These are phyloP conservation scores for Umbilicus rupestris DNA, from an alignment of 164 flowering plant genomes.

Conservation along the genomic window DNA sequence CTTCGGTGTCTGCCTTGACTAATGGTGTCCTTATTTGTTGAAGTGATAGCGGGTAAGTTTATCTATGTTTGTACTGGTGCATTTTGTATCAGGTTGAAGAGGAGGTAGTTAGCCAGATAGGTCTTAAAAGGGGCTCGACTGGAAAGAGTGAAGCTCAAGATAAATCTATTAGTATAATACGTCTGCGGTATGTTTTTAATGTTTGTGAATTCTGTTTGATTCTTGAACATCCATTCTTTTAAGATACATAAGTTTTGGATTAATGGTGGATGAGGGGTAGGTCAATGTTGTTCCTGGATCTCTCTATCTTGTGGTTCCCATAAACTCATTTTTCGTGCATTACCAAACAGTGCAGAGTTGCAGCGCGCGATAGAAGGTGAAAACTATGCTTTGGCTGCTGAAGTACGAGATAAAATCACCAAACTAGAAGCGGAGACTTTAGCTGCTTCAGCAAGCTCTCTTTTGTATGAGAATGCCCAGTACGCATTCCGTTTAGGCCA, in stretches of 20 bases:
- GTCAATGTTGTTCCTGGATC: not conserved
- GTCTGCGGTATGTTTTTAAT: constrained; percentile 52
- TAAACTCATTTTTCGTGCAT: constrained; percentile 3
- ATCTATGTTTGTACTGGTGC: not conserved
- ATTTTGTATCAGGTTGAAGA: constrained; percentile 58
- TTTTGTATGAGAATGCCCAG: constrained; percentile 56
- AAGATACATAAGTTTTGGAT: not conserved
- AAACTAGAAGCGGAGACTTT: constrained; percentile 75
- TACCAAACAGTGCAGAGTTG: constrained; percentile 63
- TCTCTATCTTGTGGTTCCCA: not conserved
- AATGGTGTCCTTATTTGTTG: not conserved
- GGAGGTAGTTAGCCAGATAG: constrained; percentile 52
- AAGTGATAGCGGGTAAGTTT: not conserved
- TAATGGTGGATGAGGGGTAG: no score
- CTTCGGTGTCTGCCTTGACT: not conserved
- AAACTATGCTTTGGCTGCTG: constrained; percentile 72
- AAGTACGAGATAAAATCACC: constrained; percentile 70
- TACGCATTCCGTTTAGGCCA: constrained; percentile 83
- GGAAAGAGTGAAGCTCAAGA: constrained; percentile 90
- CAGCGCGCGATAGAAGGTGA: constrained; percentile 78
- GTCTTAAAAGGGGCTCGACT: constrained; percentile 52
- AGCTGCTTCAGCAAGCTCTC: constrained; percentile 76
- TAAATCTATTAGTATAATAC: constrained; percentile 58
- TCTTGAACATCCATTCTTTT: not conserved
- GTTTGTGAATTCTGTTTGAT: not conserved